Conservation (phyloP, 306 rosid genomes). For the Acacia melanoxylon region DNA sequence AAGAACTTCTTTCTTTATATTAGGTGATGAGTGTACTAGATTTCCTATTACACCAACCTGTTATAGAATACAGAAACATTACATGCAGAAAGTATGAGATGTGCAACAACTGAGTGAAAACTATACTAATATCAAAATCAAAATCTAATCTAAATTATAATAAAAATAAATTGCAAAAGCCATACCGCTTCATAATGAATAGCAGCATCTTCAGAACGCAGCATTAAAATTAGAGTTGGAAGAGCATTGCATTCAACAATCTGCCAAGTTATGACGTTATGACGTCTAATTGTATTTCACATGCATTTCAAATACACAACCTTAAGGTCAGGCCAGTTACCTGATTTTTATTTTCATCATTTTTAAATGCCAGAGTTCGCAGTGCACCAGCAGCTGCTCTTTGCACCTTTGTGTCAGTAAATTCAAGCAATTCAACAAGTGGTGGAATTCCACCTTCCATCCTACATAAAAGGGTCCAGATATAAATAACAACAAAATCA, state of each 20-base stretch:
- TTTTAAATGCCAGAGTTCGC: conserved; percentile 92
- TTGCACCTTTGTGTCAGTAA: conserved; percentile 89
- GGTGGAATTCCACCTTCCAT: conserved; percentile 99
- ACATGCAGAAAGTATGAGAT: conserved; percentile 25
- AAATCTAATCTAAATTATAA: conserved; percentile 5
- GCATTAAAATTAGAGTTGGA: conserved; percentile 95
- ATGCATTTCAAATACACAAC: conserved; percentile 8
- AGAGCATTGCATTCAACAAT: conserved; percentile 99
- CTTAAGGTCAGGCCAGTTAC: conserved; percentile 42
- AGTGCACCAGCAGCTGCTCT: conserved; percentile 98
- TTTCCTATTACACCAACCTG: conserved; percentile 99
- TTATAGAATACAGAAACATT: conserved; percentile 41
- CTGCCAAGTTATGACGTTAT: conserved; percentile 51
- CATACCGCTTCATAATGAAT: conserved; percentile 98
- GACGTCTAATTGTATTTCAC: conserved; percentile 18
- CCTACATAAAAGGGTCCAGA: conserved; percentile 49
- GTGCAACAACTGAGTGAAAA: conserved; percentile 11
- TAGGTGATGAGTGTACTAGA: conserved; percentile 95
- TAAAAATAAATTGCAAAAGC: conserved; percentile 1
- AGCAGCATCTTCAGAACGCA: conserved; percentile 92
- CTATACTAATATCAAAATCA: conserved; percentile 3
- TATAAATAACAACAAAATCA: conserved; percentile 19
- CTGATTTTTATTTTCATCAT: conserved; percentile 96
- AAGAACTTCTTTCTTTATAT: conserved; percentile 94
- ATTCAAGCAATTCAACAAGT: conserved; percentile 88